These are phyloP conservation scores for Lichtheimia corymbifera DNA, from an alignment of 371 early-diverging fungal species.

Conservation along the genomic window DNA sequence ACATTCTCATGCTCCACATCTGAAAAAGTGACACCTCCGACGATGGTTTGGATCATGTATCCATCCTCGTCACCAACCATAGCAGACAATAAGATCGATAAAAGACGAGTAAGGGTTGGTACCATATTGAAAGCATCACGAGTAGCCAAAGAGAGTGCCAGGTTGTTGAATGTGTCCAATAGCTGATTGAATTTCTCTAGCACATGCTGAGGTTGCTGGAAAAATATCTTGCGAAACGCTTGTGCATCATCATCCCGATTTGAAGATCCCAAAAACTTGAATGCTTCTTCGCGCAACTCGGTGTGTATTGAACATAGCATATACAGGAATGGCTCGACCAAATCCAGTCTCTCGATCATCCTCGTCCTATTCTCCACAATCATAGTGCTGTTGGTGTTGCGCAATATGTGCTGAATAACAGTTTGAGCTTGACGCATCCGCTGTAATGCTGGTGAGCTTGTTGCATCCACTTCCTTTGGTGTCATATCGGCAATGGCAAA, in stretches of 20 bases:
- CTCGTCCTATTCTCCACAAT: background rate
- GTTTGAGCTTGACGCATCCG: background rate
- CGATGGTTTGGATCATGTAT: constrained; percentile 12
- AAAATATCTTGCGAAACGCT: constrained; percentile 7
- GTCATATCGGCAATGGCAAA: constrained; percentile 11
- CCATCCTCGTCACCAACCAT: constrained; percentile 23
- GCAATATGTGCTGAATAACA: no score
- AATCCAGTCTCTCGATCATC: background rate
- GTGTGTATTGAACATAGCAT: background rate
- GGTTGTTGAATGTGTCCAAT: constrained; percentile 28
- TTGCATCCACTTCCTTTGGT: background rate
- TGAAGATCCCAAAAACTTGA: constrained; percentile 9
- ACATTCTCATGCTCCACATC: constrained; percentile 26
- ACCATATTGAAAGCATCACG: constrained; percentile 23
- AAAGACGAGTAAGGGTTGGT: constrained; percentile 7
- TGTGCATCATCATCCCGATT: background rate
- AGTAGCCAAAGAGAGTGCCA: constrained; percentile 14
- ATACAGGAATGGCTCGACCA: background rate
- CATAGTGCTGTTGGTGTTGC: no score
- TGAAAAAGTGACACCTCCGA: constrained; percentile 1
- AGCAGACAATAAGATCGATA: constrained; percentile 8
- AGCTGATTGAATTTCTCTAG: constrained; percentile 24
- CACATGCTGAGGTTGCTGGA: background rate
- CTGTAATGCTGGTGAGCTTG: background rate
- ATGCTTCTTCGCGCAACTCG: constrained; percentile 15